These are phyloP conservation scores for Avena sativa DNA, from an alignment of 176 grass and related monocot genomes.

Conservation along the genomic window DNA sequence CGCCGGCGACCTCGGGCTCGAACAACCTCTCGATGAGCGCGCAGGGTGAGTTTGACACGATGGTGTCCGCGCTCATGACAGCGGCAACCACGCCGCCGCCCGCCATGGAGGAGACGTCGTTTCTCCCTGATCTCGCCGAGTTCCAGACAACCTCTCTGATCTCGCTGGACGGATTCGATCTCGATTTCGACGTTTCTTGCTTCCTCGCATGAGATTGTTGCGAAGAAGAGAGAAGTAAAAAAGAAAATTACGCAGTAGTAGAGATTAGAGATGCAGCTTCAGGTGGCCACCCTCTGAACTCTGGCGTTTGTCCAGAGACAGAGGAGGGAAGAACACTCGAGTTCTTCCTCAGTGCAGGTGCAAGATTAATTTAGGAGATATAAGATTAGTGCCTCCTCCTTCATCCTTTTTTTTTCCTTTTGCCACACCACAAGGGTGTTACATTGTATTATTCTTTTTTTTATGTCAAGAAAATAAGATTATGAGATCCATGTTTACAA, in stretches of 20 bases:
- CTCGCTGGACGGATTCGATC: conserved; percentile 10
- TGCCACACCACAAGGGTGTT: not conserved
- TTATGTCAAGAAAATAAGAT: conserved; percentile 41
- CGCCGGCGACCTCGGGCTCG: conserved; percentile 62
- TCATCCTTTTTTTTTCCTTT: not conserved
- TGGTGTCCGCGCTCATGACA: conserved; percentile 50
- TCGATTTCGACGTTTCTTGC: conserved; percentile 36
- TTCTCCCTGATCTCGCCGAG: too few relatives aligned
- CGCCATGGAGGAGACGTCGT: conserved; percentile 45
- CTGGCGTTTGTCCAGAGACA: conserved; percentile 5
- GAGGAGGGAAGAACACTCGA: conserved; percentile 59
- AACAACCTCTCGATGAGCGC: conserved; percentile 16
- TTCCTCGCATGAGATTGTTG: conserved; percentile 42
- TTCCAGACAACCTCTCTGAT: not conserved
- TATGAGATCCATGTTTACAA: not conserved
- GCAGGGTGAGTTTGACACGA: conserved; percentile 33
- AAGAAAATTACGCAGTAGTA: conserved; percentile 1
- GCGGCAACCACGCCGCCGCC: conserved; percentile 27
- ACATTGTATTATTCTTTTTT: conserved; percentile 45
- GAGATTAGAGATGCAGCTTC: not conserved
- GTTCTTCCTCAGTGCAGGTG: conserved; percentile 39
- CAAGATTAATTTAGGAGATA: conserved; percentile 27
- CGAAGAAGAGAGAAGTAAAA: not conserved
- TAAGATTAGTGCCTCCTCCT: not conserved
- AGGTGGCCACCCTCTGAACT: conserved; percentile 15